A percentile compares a stretch with the other conserved stretches of the same genome.
These are phyloP conservation scores for Raphanus sativus DNA, from an alignment of 345 rosid genomes.

Conservation along the genomic window DNA sequence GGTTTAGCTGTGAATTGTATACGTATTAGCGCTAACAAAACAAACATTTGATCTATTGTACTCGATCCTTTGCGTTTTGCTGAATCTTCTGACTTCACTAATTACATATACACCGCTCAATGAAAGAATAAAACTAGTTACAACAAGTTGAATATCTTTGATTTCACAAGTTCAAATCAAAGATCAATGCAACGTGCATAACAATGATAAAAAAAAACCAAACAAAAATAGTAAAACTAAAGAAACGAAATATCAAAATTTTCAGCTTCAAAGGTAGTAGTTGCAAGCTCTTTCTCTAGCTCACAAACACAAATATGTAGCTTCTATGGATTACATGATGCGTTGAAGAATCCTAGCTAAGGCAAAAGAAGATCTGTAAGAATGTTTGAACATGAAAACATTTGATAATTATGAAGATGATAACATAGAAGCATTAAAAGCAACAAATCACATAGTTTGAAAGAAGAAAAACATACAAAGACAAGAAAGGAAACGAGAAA, in stretches of 20 bases:
- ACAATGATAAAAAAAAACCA: constrained; percentile 33
- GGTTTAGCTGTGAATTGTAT: neutral
- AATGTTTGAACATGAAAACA: neutral
- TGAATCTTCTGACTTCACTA: neutral
- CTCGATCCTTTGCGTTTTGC: constrained; percentile 9
- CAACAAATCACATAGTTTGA: constrained; percentile 26
- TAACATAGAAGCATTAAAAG: constrained; percentile 16
- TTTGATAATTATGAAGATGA: neutral
- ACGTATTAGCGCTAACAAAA: neutral
- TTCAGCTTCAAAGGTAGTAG: no score
- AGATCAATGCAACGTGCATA: constrained; percentile 13
- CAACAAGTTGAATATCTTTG: no score
- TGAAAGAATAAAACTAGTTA: no score
- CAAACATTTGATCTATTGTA: neutral
- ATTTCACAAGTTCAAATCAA: no score
- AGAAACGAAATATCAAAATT: neutral
- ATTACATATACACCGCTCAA: no score
- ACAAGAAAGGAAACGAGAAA: neutral
- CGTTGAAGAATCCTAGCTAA: neutral
- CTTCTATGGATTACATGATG: no score
- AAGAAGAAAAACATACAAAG: constrained; percentile 19
- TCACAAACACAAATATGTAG: no score
- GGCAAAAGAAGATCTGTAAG: neutral
- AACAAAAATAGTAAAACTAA: neutral
- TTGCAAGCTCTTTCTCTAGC: no score